These are phyloP conservation scores for Hemileccinum rubropunctum DNA, from an alignment of 768 basidiomycete species.

Conservation along the genomic window DNA sequence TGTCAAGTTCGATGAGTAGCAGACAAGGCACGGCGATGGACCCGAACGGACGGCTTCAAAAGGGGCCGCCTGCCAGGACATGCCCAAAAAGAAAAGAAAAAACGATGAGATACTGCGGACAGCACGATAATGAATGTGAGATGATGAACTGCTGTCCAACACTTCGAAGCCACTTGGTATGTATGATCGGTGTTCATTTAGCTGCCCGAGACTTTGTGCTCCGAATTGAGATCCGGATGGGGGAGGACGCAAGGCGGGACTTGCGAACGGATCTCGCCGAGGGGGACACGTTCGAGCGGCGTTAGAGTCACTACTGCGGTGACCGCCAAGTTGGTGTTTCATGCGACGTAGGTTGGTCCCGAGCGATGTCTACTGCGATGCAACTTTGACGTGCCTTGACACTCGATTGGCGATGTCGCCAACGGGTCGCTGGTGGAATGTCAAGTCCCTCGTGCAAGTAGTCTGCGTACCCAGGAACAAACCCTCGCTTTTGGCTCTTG, in stretches of 20 bases:
- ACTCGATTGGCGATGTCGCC: no score
- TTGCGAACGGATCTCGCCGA: constrained; percentile 30
- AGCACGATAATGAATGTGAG: constrained; percentile 14
- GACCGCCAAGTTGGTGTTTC: constrained; percentile 15
- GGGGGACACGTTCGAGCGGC: constrained; percentile 17
- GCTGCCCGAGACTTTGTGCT: constrained; percentile 1
- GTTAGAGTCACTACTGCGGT: constrained; percentile 8
- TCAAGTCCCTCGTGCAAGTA: background rate
- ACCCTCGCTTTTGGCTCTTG: background rate
- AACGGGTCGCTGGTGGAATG: background rate
- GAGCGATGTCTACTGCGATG: constrained; percentile 8
- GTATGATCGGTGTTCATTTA: constrained; percentile 19
- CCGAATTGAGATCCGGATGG: constrained; percentile 24
- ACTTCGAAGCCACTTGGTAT: constrained; percentile 9
- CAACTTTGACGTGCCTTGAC: background rate
- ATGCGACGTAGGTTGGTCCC: background rate
- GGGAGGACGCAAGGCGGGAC: constrained; percentile 8
- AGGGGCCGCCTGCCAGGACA: constrained; percentile 11
- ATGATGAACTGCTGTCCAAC: constrained; percentile 9
- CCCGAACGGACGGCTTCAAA: constrained; percentile 4
- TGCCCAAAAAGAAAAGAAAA: background rate
- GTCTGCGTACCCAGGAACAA: constrained; percentile 1
- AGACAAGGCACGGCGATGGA: constrained; percentile 17
- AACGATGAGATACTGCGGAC: constrained; percentile 11
- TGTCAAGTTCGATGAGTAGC: constrained; percentile 4